Percentiles rank a stretch among this genome's conserved stretches.
Evolutionary conservation across 148 eudicot genomes (phyloP).

Genomic region (Diospyros lotus): DNA sequence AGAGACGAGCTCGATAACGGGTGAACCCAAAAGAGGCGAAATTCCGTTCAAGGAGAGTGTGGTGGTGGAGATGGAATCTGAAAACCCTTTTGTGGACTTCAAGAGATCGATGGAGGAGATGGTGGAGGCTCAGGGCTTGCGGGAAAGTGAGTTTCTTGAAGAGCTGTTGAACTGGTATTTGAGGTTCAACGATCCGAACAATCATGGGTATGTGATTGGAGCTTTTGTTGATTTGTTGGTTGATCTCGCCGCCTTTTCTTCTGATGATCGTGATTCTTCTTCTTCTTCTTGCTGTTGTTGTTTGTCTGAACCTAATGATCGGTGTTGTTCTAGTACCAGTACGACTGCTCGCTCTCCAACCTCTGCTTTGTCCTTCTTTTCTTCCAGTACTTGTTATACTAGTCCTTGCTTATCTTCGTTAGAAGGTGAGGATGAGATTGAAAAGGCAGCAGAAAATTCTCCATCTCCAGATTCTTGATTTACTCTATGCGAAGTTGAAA

Average conservation of each 20-base stretch:
- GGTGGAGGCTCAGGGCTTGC: slow-evolving; percentile 72
- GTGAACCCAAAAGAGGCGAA: slow-evolving; percentile 11
- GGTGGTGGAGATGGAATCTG: slow-evolving; percentile 57
- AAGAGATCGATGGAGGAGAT: slow-evolving; percentile 78
- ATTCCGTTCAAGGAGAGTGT: slow-evolving; percentile 35
- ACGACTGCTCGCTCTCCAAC: slow-evolving; percentile 18
- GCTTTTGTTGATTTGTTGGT: slow-evolving; percentile 81
- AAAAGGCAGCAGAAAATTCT: slow-evolving; percentile 3
- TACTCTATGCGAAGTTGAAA: background rate
- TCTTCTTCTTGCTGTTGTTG: background rate
- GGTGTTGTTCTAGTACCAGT: slow-evolving; percentile 10
- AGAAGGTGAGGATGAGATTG: slow-evolving; percentile 41
- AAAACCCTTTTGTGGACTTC: slow-evolving; percentile 62
- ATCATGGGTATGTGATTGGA: slow-evolving; percentile 65
- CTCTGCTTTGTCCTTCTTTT: slow-evolving; percentile 37
- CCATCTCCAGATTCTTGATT: slow-evolving; percentile 3
- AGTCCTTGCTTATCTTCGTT: slow-evolving; percentile 51
- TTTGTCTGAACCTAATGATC: background rate
- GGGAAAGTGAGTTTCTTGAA: slow-evolving; percentile 59
- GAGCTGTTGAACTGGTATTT: slow-evolving; percentile 66
- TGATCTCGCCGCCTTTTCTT: slow-evolving; percentile 2
- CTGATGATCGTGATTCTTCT: slow-evolving; percentile 8
- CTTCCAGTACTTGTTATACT: slow-evolving; percentile 22
- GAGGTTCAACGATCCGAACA: slow-evolving; percentile 47
- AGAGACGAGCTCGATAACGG: slow-evolving; percentile 46